These are phyloP conservation scores for Boletus smithii DNA, from an alignment of 1,284 basidiomycete species.

Conservation along the genomic window DNA sequence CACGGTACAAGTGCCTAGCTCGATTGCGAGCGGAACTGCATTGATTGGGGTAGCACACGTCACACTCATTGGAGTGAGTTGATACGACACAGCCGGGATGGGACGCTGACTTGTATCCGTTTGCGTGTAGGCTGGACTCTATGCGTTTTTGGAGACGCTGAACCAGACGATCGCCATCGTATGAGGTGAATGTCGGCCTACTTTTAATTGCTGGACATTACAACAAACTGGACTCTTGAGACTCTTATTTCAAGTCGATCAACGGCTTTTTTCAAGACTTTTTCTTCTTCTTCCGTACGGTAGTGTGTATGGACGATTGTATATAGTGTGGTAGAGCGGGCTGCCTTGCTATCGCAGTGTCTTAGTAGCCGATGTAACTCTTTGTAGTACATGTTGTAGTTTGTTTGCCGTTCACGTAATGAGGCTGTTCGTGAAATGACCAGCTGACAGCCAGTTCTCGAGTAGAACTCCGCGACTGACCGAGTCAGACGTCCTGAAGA, in stretches of 20 bases:
- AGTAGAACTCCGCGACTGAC: not conserved
- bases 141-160: slow-evolving; percentile 21
- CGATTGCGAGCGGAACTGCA: slow-evolving; percentile 13
- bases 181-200: slow-evolving; percentile 7
- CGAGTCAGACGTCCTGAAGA: too few species aligned
- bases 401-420: not conserved
- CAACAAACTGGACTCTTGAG: not conserved
- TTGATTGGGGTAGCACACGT: slow-evolving; percentile 23
- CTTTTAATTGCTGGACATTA: not conserved
- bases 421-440: too few species aligned
- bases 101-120: not conserved
- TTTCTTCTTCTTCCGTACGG: not conserved
- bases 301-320: not conserved
- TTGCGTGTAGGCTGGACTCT: slow-evolving; percentile 19
- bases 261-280: not conserved
- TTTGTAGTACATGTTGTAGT: not conserved
- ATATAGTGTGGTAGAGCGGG: not conserved
- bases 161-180: slow-evolving; percentile 28
- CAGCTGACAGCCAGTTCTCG: too few species aligned
- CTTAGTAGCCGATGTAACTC: too few species aligned
- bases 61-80: slow-evolving; percentile 26
- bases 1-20: slow-evolving; percentile 20
- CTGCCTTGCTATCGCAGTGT: too few species aligned
- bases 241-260: too few species aligned
- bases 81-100: not conserved